A percentile compares a stretch with the other conserved stretches of the same genome.
Conservation (phyloP, 257 asterid genomes). For the Scutellaria baicalensis region DNA sequence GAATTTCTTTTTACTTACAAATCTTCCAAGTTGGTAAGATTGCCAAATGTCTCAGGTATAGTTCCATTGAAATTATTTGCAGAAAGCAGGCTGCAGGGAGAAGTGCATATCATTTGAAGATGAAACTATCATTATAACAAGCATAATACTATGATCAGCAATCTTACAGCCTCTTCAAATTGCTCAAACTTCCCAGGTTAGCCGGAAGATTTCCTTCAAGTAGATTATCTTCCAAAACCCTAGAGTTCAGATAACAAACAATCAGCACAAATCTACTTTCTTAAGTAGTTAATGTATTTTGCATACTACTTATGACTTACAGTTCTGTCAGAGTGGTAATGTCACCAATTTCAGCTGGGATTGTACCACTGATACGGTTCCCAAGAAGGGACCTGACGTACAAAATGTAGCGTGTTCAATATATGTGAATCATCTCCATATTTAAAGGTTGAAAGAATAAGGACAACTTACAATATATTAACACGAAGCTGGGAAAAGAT, state of each 20-base stretch:
- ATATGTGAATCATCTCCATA: not conserved
- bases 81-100: constrained; percentile 59
- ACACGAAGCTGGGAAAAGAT: constrained; percentile 44
- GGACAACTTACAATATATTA: constrained; percentile 41
- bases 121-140: not conserved
- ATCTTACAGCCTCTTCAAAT: constrained; percentile 64
- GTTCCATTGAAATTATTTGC: constrained; percentile 74
- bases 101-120: constrained; percentile 6
- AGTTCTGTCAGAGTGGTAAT: constrained; percentile 53
- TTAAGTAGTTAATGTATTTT: not conserved
- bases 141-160: not conserved
- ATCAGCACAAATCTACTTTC: constrained; percentile 10
- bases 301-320: constrained; percentile 41
- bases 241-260: constrained; percentile 19
- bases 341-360: constrained; percentile 72
- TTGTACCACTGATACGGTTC: constrained; percentile 62
- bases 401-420: not conserved
- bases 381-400: constrained; percentile 60
- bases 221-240: constrained; percentile 74
- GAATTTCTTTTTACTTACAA: constrained; percentile 50
- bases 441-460: not conserved
- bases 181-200: constrained; percentile 60
- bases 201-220: constrained; percentile 74
- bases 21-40: constrained; percentile 63
- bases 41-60: constrained; percentile 51